Evolutionary conservation across 495 filamentous ascomycete genomes (phyloP).

Genomic region (Geoglossum glabrum): DNA sequence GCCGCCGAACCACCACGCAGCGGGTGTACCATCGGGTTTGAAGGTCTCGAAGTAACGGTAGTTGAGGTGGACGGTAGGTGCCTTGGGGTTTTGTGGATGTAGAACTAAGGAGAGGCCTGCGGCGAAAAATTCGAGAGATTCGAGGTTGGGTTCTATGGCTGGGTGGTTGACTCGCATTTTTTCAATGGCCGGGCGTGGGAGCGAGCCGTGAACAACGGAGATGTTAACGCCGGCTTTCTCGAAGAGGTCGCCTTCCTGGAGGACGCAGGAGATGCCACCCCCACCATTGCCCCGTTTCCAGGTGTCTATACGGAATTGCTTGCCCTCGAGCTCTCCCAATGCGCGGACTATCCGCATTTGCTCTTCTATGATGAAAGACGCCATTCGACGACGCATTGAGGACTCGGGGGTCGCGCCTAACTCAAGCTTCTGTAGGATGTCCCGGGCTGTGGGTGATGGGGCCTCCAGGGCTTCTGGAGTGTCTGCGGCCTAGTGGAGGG

Average conservation of each 20-base stretch:
- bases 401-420: slow-evolving; percentile 45
- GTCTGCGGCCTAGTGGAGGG: neutral
- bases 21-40: slow-evolving; percentile 46
- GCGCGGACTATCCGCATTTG: slow-evolving; percentile 70
- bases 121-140: slow-evolving; percentile 81
- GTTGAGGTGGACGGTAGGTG: slow-evolving; percentile 93
- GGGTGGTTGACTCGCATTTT: slow-evolving; percentile 96
- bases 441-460: slow-evolving; percentile 55
- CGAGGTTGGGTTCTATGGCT: slow-evolving; percentile 55
- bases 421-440: slow-evolving; percentile 44
- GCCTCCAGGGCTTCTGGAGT: slow-evolving; percentile 28
- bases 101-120: slow-evolving; percentile 82
- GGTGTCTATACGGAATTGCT: slow-evolving; percentile 53
- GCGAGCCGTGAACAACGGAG: slow-evolving; percentile 79
- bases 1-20: slow-evolving; percentile 95
- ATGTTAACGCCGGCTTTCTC: slow-evolving; percentile 97
- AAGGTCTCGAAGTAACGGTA: slow-evolving; percentile 98
- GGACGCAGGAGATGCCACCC: slow-evolving; percentile 70
- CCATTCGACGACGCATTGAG: slow-evolving; percentile 96
- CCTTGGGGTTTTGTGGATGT: slow-evolving; percentile 88
- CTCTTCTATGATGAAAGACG: slow-evolving; percentile 78
- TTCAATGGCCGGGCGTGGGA: slow-evolving; percentile 69
- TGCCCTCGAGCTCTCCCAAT: slow-evolving; percentile 64
- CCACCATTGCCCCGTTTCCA: slow-evolving; percentile 82
- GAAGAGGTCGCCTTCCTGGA: slow-evolving; percentile 91